A percentile compares a stretch with the other conserved stretches of the same genome.
These are phyloP conservation scores for Metschnikowia hibisci DNA, from an alignment of 805 yeast species.

Conservation along the genomic window DNA sequence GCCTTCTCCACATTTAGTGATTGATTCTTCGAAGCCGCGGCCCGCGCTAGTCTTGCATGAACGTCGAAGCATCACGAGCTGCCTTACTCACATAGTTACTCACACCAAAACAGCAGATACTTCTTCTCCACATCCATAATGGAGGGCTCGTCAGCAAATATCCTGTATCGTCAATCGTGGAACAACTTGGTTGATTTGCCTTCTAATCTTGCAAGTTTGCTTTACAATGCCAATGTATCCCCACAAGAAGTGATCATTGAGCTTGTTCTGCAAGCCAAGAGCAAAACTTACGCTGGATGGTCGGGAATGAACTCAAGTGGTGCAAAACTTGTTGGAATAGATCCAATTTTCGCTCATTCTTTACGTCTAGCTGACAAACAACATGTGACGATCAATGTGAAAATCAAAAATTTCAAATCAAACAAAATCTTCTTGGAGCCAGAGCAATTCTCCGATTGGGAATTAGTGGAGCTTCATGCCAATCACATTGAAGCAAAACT, in stretches of 20 bases:
- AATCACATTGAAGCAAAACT: conserved; percentile 68
- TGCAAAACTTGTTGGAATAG: conserved; percentile 50
- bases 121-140: conserved; percentile 14
- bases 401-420: conserved; percentile 49
- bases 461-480: conserved; percentile 79
- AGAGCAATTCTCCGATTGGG: conserved; percentile 79
- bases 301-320: conserved; percentile 48
- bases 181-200: conserved; percentile 58
- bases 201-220: conserved; percentile 37
- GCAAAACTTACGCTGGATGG: conserved; percentile 56
- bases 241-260: conserved; percentile 59
- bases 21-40: not conserved
- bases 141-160: conserved; percentile 34
- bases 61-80: conserved; percentile 1
- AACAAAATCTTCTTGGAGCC: conserved; percentile 76
- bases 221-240: conserved; percentile 50
- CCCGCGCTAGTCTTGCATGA: conserved; percentile 6
- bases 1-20: conserved; percentile 3
- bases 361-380: conserved; percentile 45
- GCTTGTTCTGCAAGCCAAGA: conserved; percentile 24
- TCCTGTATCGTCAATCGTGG: conserved; percentile 32
- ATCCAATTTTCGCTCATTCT: conserved; percentile 58
- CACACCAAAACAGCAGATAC: not conserved
- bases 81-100: not conserved
- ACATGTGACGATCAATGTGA: conserved; percentile 39